A percentile compares a stretch with the other conserved stretches of the same genome.
phyloP scores from a whole-genome alignment of 768 basidiomycete genomes.

The Boletus vermiculosoides region DNA sequence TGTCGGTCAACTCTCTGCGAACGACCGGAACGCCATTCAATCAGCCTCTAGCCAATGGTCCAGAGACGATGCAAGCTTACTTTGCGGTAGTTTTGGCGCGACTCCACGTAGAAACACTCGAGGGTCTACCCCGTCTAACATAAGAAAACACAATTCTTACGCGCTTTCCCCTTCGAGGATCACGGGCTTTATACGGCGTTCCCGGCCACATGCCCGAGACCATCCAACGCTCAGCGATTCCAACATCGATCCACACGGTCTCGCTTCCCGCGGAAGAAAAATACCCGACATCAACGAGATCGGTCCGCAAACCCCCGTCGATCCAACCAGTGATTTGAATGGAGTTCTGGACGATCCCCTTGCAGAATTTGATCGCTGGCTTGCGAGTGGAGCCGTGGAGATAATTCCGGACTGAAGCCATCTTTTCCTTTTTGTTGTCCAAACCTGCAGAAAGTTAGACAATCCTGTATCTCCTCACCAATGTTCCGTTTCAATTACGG shows the following conservation, averaged over 20 bases:
- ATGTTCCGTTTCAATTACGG: neutral
- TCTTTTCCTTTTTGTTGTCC: neutral
- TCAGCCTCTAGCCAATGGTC: constrained; percentile 7
- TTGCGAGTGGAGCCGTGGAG: constrained; percentile 62
- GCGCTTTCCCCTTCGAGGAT: constrained; percentile 28
- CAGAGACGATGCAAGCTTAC: constrained; percentile 4
- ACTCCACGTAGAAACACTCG: neutral
- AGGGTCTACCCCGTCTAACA: neutral
- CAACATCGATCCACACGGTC: neutral
- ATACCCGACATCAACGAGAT: neutral
- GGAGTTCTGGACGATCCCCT: constrained; percentile 45
- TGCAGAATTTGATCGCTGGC: constrained; percentile 67
- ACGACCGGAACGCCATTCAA: constrained; percentile 1
- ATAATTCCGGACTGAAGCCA: constrained; percentile 36
- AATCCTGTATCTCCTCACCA: neutral
- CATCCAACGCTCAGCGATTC: neutral
- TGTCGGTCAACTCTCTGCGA: neutral
- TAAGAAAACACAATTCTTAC: constrained; percentile 7
- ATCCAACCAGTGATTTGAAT: neutral
- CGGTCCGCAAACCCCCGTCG: neutral
- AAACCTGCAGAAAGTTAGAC: neutral
- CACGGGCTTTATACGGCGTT: constrained; percentile 18
- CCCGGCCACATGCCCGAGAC: neutral
- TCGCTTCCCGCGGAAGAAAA: neutral
- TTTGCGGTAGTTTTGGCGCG: neutral